Evolutionary conservation across 164 flowering plant species (phyloP).

Genomic region (Nymphaea thermarum): DNA sequence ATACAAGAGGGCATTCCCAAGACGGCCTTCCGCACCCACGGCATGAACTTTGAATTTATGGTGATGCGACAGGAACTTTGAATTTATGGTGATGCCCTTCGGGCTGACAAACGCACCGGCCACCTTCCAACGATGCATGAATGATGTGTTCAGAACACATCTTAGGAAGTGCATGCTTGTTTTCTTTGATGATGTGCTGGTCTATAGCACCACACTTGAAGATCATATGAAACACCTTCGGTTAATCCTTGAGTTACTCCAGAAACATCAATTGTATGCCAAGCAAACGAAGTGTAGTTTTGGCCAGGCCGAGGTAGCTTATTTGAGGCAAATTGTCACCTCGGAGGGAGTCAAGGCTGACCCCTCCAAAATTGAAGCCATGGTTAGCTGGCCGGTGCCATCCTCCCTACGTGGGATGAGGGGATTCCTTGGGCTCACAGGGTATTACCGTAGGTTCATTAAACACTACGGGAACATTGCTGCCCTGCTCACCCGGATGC

Average conservation of each 20-base stretch:
- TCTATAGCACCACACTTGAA: neutral
- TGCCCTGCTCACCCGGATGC: no score
- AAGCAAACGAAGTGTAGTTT: neutral
- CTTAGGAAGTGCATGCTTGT: neutral
- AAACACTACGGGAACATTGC: no score
- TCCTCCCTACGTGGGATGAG: no score
- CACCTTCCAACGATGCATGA: slow-evolving; percentile 1
- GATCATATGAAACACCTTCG: neutral
- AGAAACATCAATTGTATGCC: neutral
- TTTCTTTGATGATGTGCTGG: neutral
- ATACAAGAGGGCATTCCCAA: neutral
- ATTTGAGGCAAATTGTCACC: neutral
- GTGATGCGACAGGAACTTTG: slow-evolving; percentile 2
- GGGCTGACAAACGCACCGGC: neutral
- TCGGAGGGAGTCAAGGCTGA: neutral
- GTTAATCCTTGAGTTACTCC: neutral
- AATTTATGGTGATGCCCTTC: slow-evolving; percentile 3
- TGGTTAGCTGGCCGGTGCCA: neutral
- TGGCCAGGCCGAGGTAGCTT: neutral
- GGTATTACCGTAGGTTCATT: no score
- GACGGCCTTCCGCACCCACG: neutral
- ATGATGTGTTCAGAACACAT: neutral
- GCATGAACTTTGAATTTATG: neutral
- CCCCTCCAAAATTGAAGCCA: neutral
- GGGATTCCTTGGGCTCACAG: no score